These are phyloP conservation scores for Termitomyces heimii DNA, from an alignment of 768 basidiomycete genomes.

Conservation along the genomic window DNA sequence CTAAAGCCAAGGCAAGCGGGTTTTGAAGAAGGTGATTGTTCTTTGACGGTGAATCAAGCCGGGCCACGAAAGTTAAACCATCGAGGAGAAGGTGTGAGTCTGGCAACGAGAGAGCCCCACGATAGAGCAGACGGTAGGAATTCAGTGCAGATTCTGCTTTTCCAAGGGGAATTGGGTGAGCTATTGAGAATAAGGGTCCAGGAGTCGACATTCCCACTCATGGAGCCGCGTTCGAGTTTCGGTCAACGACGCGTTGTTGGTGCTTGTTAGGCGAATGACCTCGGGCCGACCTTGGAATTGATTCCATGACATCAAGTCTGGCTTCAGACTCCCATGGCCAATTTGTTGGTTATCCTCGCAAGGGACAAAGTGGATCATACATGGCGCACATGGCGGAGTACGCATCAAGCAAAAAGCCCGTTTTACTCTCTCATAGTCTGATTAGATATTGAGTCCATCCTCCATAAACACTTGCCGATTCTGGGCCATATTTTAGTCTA, in stretches of 20 bases:
- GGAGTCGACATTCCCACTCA: conserved; percentile 12
- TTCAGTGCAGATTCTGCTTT: conserved; percentile 5
- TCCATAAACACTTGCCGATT: conserved; percentile 3
- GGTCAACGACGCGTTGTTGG: conserved; percentile 13
- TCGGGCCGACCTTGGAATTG: background rate
- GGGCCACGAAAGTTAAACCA: conserved; percentile 63
- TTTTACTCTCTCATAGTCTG: background rate
- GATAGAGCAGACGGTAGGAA: conserved; percentile 60
- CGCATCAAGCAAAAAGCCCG: background rate
- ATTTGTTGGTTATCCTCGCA: conserved; percentile 8
- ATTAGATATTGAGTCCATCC: conserved; percentile 2
- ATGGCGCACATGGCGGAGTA: conserved; percentile 4
- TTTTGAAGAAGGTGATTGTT: conserved; percentile 51
- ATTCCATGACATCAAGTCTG: too few species aligned
- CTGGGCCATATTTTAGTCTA: conserved; percentile 3
- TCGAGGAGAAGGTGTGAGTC: conserved; percentile 70
- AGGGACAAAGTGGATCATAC: background rate
- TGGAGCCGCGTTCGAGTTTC: background rate
- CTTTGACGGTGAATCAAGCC: conserved; percentile 34
- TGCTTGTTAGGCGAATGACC: background rate
- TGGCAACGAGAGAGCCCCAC: conserved; percentile 67
- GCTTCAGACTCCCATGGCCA: conserved; percentile 6
- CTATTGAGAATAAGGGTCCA: conserved; percentile 8
- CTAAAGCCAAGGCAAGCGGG: conserved; percentile 64
- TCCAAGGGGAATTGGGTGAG: conserved; percentile 16